Evolutionary conservation across 495 filamentous ascomycete genomes (phyloP), one percentile per base, ranked within the genome.

Genomic region (Tuber magnatum): DNA sequence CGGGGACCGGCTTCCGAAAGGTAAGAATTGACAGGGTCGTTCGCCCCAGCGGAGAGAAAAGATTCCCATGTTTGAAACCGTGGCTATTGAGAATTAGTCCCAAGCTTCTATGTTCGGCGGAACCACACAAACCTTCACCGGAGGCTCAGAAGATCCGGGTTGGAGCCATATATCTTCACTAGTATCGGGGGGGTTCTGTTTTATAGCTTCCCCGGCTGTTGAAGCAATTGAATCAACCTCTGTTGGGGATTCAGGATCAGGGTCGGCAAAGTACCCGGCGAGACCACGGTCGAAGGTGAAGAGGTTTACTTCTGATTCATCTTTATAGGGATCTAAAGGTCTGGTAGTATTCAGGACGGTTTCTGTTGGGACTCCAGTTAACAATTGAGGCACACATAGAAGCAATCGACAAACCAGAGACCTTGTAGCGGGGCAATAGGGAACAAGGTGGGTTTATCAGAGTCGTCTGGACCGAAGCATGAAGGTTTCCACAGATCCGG

Each of bases 1-100:
- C 83, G 83, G 3, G 92, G 86, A 0, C 93, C 92, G 20, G 91
- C 89, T 82, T 97, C 94, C 5, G 90, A 92, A 44, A 97, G 86
- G 75, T 94, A 94, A 61, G 88, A 84, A 28, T 90, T 88, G 40
- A 82, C 0, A 82, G 84, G 73, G 89, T 87, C 24, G 78, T 78
- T 73, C 76, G 77, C 72, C 24, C 32, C 72, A 18, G 79, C 79
- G 61, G 87, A 75, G 16, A 87, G 84, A 81, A 92, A 94, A 3
- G 79, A 86, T 74, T 96, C 92, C 94, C 93, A 97, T 38, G 89
- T 92, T 77, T 85, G 89, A 76, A 87, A 88, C 69, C 86, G 85
- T 41, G 85, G 82, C 40, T 83, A 32, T 65, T 65, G 28, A 65
- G 56, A 65, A 35, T 65, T 65, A 35, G 56, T 65, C 14, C 6